Conservation (phyloP, 2,329 filamentous ascomycete genomes). For the Paecilomyces niveus region DNA sequence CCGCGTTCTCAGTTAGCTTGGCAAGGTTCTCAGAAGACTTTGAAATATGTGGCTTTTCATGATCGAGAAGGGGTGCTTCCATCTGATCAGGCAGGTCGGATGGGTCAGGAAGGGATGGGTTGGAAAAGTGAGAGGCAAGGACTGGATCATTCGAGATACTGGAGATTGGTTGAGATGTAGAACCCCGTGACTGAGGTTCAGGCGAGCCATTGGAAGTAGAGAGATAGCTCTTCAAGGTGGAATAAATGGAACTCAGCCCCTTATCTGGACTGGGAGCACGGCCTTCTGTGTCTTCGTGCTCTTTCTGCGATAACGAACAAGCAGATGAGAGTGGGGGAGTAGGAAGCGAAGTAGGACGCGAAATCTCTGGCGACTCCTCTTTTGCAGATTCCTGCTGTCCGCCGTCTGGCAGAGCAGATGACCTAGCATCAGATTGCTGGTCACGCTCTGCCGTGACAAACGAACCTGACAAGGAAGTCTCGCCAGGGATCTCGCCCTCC, state of each 20-base stretch:
- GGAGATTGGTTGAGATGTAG: slow-evolving; percentile 52
- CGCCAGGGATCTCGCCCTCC: slow-evolving; percentile 18
- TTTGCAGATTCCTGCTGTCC: slow-evolving; percentile 14
- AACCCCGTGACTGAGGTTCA: slow-evolving; percentile 33
- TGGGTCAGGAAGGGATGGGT: slow-evolving; percentile 51
- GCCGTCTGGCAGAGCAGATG: slow-evolving; percentile 17
- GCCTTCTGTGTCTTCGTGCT: slow-evolving; percentile 35
- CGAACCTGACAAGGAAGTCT: slow-evolving; percentile 29
- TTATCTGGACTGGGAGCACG: slow-evolving; percentile 30
- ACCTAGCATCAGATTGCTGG: slow-evolving; percentile 22
- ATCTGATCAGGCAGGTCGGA: slow-evolving; percentile 39
- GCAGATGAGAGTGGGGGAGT: slow-evolving; percentile 38
- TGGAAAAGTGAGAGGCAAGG: slow-evolving; percentile 62
- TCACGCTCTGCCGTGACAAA: slow-evolving; percentile 36
- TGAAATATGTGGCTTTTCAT: slow-evolving; percentile 34
- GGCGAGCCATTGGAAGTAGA: slow-evolving; percentile 25
- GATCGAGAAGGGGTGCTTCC: slow-evolving; percentile 46
- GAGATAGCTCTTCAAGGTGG: slow-evolving; percentile 39
- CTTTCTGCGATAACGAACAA: slow-evolving; percentile 37
- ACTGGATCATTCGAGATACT: slow-evolving; percentile 59
- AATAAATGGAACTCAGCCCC: slow-evolving; percentile 35
- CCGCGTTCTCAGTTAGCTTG: slow-evolving; percentile 77
- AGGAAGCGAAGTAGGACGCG: slow-evolving; percentile 29
- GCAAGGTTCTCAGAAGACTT: slow-evolving; percentile 38
- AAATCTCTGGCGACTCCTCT: slow-evolving; percentile 21